Conservation (phyloP, 805 yeast genomes). For the Jamesozyma spencerorum region DNA sequence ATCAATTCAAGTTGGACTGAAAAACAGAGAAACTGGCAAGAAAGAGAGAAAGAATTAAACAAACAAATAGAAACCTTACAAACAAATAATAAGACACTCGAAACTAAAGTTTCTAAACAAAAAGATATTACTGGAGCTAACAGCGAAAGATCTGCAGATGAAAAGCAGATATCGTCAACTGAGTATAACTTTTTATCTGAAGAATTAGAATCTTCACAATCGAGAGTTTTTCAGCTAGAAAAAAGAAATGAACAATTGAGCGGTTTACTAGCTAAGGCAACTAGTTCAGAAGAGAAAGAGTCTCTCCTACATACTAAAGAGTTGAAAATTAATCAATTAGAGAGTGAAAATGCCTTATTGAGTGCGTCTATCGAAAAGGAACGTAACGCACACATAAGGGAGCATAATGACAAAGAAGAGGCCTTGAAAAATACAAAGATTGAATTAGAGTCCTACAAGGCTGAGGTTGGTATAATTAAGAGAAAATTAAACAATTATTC, state of each 20-base stretch:
- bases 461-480: constrained; percentile 44
- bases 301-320: constrained; percentile 33
- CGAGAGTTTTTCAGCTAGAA: constrained; percentile 62
- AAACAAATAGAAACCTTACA: constrained; percentile 44
- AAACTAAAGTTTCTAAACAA: constrained; percentile 57
- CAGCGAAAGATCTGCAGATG: constrained; percentile 17
- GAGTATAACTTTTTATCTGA: constrained; percentile 58
- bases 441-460: constrained; percentile 40
- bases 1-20: constrained; percentile 61
- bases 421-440: constrained; percentile 34
- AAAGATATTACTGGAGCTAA: constrained; percentile 35
- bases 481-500: constrained; percentile 40
- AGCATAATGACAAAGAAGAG: constrained; percentile 20
- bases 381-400: constrained; percentile 11
- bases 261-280: constrained; percentile 49
- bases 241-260: constrained; percentile 68
- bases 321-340: constrained; percentile 42
- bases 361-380: constrained; percentile 27
- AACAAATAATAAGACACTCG: constrained; percentile 52
- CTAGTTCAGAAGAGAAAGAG: constrained; percentile 37
- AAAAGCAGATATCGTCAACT: constrained; percentile 23
- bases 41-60: constrained; percentile 44
- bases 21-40: constrained; percentile 58
- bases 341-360: constrained; percentile 53
- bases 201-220: constrained; percentile 64